Evolutionary conservation across 306 rosid species (phyloP).

Genomic region (Gleditsia sinensis): DNA sequence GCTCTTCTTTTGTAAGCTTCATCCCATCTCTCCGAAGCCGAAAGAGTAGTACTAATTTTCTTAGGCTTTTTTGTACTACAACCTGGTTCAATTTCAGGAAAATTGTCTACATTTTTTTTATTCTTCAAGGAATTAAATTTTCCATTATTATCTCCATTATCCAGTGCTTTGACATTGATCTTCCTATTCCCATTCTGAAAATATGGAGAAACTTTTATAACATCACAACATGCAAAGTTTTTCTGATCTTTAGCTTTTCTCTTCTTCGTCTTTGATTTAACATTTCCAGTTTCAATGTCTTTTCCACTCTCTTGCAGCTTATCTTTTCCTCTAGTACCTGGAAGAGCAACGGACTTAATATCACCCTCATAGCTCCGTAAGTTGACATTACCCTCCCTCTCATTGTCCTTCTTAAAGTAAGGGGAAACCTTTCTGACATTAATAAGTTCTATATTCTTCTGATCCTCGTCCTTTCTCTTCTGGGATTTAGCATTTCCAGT

Average conservation of each 20-base stretch:
- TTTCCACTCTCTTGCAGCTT: not conserved
- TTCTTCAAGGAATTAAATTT: not conserved
- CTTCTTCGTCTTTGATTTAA: not conserved
- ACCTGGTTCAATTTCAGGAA: not conserved
- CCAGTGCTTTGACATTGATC: not conserved
- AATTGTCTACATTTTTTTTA: not conserved
- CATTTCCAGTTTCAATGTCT: not conserved
- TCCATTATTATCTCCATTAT: not conserved
- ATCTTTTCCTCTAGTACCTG: no score
- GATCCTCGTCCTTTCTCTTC: not conserved
- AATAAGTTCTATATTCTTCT: not conserved
- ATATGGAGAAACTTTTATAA: not conserved
- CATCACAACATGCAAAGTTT: not conserved
- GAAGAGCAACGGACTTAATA: no score
- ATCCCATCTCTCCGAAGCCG: slow-evolving; percentile 37
- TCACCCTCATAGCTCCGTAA: no score
- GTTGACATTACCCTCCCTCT: not conserved
- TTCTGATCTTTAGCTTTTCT: not conserved
- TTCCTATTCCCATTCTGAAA: not conserved
- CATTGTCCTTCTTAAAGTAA: slow-evolving; percentile 31
- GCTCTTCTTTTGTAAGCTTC: slow-evolving; percentile 62
- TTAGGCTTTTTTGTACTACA: not conserved
- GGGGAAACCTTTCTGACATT: slow-evolving; percentile 33
- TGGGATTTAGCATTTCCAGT: not conserved
- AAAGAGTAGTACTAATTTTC: slow-evolving; percentile 22